Conservation (phyloP, 371 early-diverging fungal genomes). For the Circinella minor region DNA sequence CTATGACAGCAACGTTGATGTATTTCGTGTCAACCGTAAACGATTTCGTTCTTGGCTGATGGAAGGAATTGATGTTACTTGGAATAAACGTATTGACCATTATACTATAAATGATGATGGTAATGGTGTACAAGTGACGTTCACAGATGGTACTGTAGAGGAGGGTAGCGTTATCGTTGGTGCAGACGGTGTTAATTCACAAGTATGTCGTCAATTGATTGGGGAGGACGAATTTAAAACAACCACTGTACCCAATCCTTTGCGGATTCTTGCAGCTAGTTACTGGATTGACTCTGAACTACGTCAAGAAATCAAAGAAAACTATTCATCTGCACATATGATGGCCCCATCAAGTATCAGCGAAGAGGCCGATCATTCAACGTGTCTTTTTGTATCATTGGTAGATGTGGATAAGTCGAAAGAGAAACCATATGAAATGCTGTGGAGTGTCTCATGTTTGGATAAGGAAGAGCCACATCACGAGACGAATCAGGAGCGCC, state of each 20-base stretch:
- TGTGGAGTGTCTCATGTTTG: conserved; percentile 6
- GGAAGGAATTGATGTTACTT: conserved; percentile 23
- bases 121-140: conserved; percentile 27
- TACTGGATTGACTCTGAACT: not conserved
- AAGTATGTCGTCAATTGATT: conserved; percentile 22
- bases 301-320: not conserved
- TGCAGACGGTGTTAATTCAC: conserved; percentile 34
- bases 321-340: not conserved
- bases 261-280: conserved; percentile 1
- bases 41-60: conserved; percentile 30
- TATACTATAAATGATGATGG: conserved; percentile 18
- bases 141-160: conserved; percentile 33
- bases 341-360: not conserved
- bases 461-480: not conserved
- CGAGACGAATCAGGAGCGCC: conserved; percentile 14
- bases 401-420: not conserved
- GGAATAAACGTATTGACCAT: conserved; percentile 26
- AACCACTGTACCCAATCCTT: conserved; percentile 16
- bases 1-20: no score
- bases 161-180: conserved; percentile 28
- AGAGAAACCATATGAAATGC: conserved; percentile 6
- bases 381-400: conserved; percentile 3
- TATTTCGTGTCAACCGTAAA: conserved; percentile 30
- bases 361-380: not conserved
- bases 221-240: conserved; percentile 19